These are phyloP conservation scores for Lepidium didymum DNA, from an alignment of 345 rosid species.

Conservation along the genomic window DNA sequence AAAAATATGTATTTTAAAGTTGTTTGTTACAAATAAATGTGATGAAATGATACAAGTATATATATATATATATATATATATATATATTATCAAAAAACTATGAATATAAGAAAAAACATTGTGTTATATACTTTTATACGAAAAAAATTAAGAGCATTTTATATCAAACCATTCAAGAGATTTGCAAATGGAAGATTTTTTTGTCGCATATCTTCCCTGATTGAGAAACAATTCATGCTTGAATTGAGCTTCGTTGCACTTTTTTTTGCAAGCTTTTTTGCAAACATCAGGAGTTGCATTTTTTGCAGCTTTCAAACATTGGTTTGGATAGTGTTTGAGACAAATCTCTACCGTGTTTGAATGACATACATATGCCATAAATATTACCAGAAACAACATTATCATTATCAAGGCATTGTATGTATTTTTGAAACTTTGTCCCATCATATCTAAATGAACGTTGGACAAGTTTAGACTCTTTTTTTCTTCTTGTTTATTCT, in stretches of 20 bases:
- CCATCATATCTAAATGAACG: background rate
- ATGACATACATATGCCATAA: background rate
- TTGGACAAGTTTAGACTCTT: background rate
- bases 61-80: too few species aligned
- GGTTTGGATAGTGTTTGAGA: background rate
- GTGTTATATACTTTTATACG: too few species aligned
- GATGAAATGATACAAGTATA: too few species aligned
- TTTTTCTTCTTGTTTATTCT: background rate
- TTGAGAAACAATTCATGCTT: background rate
- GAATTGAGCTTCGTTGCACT: background rate
- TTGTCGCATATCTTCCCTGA: too few species aligned
- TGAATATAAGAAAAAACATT: too few species aligned
- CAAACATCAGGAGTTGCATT: background rate
- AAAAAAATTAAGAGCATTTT: too few species aligned
- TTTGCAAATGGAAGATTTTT: too few species aligned
- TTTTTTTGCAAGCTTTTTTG: background rate
- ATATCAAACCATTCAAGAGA: too few species aligned
- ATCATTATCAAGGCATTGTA: background rate
- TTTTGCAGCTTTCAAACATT: background rate
- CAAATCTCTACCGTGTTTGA: background rate
- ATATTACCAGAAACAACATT: background rate
- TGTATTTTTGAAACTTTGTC: background rate
- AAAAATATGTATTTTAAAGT: too few species aligned
- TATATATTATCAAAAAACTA: too few species aligned
- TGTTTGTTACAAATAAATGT: too few species aligned